Conservation (phyloP, 2,329 filamentous ascomycete genomes). For the Microdochium nivale region DNA sequence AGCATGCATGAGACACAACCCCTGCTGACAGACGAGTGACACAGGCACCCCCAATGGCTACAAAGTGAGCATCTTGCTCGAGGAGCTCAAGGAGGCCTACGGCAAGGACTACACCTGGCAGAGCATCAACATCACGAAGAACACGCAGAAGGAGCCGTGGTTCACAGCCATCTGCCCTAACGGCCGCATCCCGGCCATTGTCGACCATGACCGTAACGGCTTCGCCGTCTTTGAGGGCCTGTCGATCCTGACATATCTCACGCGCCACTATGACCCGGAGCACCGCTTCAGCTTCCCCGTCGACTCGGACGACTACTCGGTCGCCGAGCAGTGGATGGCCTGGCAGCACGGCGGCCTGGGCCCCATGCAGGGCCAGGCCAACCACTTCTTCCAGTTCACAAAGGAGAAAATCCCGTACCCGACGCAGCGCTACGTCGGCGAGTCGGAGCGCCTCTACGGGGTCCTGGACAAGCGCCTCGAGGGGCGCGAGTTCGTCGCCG, state of each 20-base stretch:
- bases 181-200: constrained; percentile 55
- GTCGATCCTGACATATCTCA: constrained; percentile 66
- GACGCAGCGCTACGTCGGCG: constrained; percentile 66
- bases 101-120: constrained; percentile 52
- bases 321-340: constrained; percentile 52
- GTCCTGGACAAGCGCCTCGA: constrained; percentile 59
- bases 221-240: constrained; percentile 67
- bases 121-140: constrained; percentile 48
- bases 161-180: constrained; percentile 56
- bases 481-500: constrained; percentile 42
- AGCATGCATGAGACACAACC: neutral
- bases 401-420: constrained; percentile 63
- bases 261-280: constrained; percentile 62
- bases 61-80: constrained; percentile 53
- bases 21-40: constrained; percentile 1
- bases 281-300: constrained; percentile 55
- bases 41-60: constrained; percentile 41
- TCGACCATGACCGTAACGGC: constrained; percentile 54
- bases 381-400: constrained; percentile 62
- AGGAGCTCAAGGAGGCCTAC: constrained; percentile 59
- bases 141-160: constrained; percentile 61
- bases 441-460: constrained; percentile 65
- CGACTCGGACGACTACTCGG: constrained; percentile 25
- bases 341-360: constrained; percentile 71
- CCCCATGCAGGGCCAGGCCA: constrained; percentile 65